These are phyloP conservation scores for Penicillium sp. DNA, from an alignment of 2,329 filamentous ascomycete genomes.

Conservation along the genomic window DNA sequence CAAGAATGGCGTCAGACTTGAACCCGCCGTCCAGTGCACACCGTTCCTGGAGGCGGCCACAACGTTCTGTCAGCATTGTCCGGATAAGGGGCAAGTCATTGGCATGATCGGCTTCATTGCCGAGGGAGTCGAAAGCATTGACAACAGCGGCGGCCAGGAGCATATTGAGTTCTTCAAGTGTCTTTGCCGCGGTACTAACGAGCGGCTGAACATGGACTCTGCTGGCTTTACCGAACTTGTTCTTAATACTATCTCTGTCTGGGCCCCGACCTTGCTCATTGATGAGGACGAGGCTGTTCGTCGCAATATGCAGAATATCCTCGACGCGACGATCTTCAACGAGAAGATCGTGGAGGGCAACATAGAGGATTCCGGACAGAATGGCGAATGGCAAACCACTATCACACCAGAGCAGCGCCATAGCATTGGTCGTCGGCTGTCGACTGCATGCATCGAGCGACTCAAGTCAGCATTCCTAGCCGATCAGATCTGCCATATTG, in stretches of 20 bases:
- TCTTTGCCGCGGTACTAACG: slow-evolving; percentile 48
- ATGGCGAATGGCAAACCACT: background rate
- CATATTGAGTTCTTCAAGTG: slow-evolving; percentile 53
- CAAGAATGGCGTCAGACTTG: slow-evolving; percentile 53
- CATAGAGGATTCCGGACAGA: slow-evolving; percentile 22
- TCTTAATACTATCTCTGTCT: slow-evolving; percentile 45
- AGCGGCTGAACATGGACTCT: slow-evolving; percentile 33
- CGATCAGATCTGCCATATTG: slow-evolving; percentile 27
- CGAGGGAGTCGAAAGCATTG: slow-evolving; percentile 49
- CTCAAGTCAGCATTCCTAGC: slow-evolving; percentile 33
- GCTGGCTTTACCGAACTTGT: slow-evolving; percentile 36
- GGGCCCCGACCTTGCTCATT: slow-evolving; percentile 54
- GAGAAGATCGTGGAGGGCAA: slow-evolving; percentile 25
- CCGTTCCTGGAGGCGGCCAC: slow-evolving; percentile 59
- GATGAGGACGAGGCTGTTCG: slow-evolving; percentile 49
- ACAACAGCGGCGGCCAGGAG: slow-evolving; percentile 47
- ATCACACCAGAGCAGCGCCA: slow-evolving; percentile 23
- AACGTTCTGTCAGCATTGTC: slow-evolving; percentile 50
- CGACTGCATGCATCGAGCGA: slow-evolving; percentile 31
- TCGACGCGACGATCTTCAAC: slow-evolving; percentile 44
- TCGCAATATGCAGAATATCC: slow-evolving; percentile 43
- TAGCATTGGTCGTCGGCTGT: slow-evolving; percentile 33
- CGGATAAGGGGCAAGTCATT: slow-evolving; percentile 36
- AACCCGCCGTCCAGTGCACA: slow-evolving; percentile 47
- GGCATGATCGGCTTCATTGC: slow-evolving; percentile 43